Percentiles rank a stretch among this genome's conserved stretches.
Conservation (phyloP, 352 stramenopile species). For the Globisporangium radiosum region DNA sequence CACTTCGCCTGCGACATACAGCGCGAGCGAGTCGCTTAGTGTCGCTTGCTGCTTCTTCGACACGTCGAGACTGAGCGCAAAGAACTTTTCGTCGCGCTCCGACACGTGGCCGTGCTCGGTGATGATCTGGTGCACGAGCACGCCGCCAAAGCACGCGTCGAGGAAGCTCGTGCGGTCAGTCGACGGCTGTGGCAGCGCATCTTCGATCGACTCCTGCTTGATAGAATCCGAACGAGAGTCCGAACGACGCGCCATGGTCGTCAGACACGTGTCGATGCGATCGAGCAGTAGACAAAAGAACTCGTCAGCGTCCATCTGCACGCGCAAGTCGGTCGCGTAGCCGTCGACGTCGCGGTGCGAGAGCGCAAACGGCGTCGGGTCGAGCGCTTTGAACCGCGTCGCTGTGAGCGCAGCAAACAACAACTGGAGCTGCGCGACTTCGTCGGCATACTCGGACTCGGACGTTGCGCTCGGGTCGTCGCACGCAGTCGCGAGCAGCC, state of each 20-base stretch:
- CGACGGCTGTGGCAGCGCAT: too few relatives aligned
- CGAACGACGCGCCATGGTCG: too few relatives aligned
- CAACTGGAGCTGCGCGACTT: constrained; percentile 58
- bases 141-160: constrained; percentile 58
- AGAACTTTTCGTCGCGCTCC: constrained; percentile 81
- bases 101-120: constrained; percentile 72
- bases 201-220: too few relatives aligned
- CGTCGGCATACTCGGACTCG: constrained; percentile 27
- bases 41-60: constrained; percentile 45
- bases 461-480: not conserved
- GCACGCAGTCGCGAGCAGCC: constrained; percentile 36
- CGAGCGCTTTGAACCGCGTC: constrained; percentile 37
- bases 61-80: constrained; percentile 75
- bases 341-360: constrained; percentile 71
- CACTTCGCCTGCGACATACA: constrained; percentile 71
- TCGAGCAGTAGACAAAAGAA: constrained; percentile 80
- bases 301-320: constrained; percentile 82
- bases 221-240: too few relatives aligned
- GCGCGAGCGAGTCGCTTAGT: constrained; percentile 45
- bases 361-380: constrained; percentile 59
- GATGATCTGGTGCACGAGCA: constrained; percentile 80
- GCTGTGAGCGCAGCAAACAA: constrained; percentile 55
- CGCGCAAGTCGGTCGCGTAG: constrained; percentile 56
- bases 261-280: constrained; percentile 42
- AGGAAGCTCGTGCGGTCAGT: constrained; percentile 11